These are phyloP conservation scores for Xylaria sp. DNA, from an alignment of 495 filamentous ascomycete genomes.

Conservation along the genomic window DNA sequence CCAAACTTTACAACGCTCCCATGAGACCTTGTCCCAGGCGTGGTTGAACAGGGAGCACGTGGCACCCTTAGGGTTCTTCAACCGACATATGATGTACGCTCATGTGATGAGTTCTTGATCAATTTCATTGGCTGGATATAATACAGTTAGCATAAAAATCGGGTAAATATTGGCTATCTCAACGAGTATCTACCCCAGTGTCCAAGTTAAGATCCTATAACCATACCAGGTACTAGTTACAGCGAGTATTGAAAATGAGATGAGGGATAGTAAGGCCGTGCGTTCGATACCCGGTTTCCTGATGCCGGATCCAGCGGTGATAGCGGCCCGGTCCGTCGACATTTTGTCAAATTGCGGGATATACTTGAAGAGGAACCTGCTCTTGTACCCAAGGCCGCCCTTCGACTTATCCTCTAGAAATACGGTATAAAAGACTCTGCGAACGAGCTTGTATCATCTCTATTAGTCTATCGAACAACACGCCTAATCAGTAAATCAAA, in stretches of 20 bases:
- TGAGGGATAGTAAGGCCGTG: conserved; percentile 33
- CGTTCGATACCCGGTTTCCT: conserved; percentile 29
- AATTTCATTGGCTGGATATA: no score
- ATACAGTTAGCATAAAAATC: not conserved
- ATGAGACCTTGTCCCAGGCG: no score
- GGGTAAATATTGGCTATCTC: not conserved
- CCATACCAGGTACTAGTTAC: conserved; percentile 31
- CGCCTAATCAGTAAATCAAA: conserved; percentile 5
- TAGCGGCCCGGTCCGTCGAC: conserved; percentile 33
- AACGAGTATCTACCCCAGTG: not conserved
- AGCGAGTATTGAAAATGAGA: conserved; percentile 20
- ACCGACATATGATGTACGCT: no score
- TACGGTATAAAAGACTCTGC: conserved; percentile 59
- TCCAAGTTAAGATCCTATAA: conserved; percentile 1
- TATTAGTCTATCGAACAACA: not conserved
- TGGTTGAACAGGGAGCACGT: no score
- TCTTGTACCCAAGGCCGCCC: conserved; percentile 63
- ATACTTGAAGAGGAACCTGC: conserved; percentile 70
- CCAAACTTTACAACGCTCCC: no score
- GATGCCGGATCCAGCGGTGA: not conserved
- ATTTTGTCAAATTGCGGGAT: conserved; percentile 53
- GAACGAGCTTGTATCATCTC: conserved; percentile 40
- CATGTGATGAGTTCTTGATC: no score
- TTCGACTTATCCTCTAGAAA: conserved; percentile 59
- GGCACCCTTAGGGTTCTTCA: no score